These are phyloP conservation scores for Xylariaceae sp. DNA, from an alignment of 2,329 filamentous ascomycete genomes.

Conservation along the genomic window DNA sequence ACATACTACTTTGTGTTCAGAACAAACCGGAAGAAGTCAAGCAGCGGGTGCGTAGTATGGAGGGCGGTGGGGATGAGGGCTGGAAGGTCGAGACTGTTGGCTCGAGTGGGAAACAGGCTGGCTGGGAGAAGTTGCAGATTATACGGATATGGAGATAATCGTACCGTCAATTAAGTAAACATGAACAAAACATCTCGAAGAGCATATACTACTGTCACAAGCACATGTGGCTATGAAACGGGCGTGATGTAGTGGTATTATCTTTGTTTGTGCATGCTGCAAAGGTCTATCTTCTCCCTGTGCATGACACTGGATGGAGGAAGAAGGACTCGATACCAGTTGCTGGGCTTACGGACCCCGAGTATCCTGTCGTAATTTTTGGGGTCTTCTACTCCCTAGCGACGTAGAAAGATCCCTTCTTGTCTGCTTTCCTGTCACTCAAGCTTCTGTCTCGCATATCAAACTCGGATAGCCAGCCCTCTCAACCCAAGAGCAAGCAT, in stretches of 20 bases:
- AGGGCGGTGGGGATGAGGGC: slow-evolving; percentile 42
- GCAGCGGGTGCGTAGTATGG: slow-evolving; percentile 54
- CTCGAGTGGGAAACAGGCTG: slow-evolving; percentile 79
- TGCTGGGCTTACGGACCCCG: slow-evolving; percentile 15
- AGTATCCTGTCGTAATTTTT: slow-evolving; percentile 16
- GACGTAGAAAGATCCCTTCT: slow-evolving; percentile 26
- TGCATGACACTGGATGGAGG: slow-evolving; percentile 4
- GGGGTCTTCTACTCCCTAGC: slow-evolving; percentile 26
- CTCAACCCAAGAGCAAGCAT: background rate
- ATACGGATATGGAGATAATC: slow-evolving; percentile 73
- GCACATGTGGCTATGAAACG: no score
- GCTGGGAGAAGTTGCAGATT: slow-evolving; percentile 92
- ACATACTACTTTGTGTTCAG: slow-evolving; percentile 84
- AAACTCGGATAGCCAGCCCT: slow-evolving; percentile 3
- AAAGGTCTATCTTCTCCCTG: background rate
- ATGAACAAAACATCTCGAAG: slow-evolving; percentile 3
- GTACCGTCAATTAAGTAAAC: background rate
- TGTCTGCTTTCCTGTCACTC: slow-evolving; percentile 1
- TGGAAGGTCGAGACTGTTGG: slow-evolving; percentile 81
- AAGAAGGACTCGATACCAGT: slow-evolving; percentile 26
- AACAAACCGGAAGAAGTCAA: slow-evolving; percentile 80
- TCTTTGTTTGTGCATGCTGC: background rate
- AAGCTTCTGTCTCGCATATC: slow-evolving; percentile 7
- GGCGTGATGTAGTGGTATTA: slow-evolving; percentile 1
- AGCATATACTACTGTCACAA: no score